Percentiles rank a stretch among this genome's conserved stretches.
phyloP scores from a whole-genome alignment of 352 stramenopile species.

The Hyphochytrium catenoides region DNA sequence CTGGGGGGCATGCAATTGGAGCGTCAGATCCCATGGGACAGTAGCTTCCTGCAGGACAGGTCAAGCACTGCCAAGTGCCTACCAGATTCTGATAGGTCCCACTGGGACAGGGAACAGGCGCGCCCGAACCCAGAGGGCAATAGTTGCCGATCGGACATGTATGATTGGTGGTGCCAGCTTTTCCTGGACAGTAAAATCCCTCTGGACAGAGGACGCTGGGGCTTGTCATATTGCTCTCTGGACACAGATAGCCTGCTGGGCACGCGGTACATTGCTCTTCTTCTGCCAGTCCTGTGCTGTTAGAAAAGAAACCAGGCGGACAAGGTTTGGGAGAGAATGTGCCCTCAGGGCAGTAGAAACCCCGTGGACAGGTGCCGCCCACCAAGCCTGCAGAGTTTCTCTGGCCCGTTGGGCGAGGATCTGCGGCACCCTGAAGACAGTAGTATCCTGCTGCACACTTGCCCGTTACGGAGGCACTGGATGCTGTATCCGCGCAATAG shows the following conservation, averaged over 20 bases:
- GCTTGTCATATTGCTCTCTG: no score
- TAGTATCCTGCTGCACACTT: conserved; percentile 37
- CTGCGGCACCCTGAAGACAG: no score
- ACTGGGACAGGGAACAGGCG: background rate
- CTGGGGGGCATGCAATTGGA: background rate
- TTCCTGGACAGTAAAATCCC: conserved; percentile 39
- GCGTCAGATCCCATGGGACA: conserved; percentile 9
- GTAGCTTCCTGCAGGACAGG: conserved; percentile 8
- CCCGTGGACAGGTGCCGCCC: conserved; percentile 37
- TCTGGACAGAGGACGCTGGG: background rate
- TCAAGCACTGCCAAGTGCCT: conserved; percentile 1
- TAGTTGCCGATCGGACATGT: conserved; percentile 41
- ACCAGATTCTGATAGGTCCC: background rate
- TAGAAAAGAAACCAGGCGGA: no score
- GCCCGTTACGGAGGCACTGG: no score
- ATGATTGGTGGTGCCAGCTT: conserved; percentile 35
- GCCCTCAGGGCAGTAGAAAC: conserved; percentile 60
- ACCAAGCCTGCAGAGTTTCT: no score
- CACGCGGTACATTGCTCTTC: background rate
- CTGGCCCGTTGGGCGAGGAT: conserved; percentile 37
- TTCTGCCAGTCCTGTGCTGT: no score
- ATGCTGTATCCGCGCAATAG: no score
- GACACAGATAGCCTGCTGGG: background rate
- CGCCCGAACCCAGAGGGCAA: conserved; percentile 26
- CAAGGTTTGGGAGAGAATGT: no score